A percentile compares a stretch with the other conserved stretches of the same genome.
These are phyloP conservation scores for Kwoniella mangroviensis DNA, from an alignment of 768 basidiomycete species.

Conservation along the genomic window DNA sequence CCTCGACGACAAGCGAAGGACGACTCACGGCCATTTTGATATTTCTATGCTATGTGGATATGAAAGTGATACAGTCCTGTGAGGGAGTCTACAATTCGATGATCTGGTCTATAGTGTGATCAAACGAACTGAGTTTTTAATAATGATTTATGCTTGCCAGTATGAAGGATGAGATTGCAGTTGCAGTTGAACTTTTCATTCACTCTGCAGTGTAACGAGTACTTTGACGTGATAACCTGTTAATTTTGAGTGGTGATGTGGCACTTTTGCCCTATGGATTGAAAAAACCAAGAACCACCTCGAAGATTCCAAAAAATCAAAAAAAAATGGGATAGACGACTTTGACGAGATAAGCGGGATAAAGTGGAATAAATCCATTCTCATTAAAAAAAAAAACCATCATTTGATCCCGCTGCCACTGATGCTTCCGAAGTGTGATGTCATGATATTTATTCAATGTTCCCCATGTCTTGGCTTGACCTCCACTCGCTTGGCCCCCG, in stretches of 20 bases:
- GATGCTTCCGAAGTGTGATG: background rate
- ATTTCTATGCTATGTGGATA: constrained; percentile 13
- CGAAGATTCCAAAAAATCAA: constrained; percentile 1
- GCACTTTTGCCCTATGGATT: background rate
- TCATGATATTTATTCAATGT: too few species aligned
- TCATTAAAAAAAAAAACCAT: background rate
- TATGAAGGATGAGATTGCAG: background rate
- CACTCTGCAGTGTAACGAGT: too few species aligned
- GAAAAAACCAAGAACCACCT: constrained; percentile 4
- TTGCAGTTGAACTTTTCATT: background rate
- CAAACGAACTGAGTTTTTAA: constrained; percentile 4
- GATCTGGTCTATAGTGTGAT: constrained; percentile 2
- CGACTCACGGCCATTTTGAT: constrained; percentile 29
- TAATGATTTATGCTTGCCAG: background rate
- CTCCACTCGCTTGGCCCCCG: too few species aligned
- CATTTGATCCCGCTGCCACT: constrained; percentile 20
- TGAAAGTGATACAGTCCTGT: background rate
- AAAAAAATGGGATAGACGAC: background rate
- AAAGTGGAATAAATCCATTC: constrained; percentile 1
- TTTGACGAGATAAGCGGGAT: constrained; percentile 5
- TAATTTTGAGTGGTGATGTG: constrained; percentile 1
- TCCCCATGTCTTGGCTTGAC: background rate
- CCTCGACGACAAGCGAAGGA: background rate
- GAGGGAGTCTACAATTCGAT: background rate
- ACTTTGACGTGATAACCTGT: background rate